Conservation (phyloP, 176 grass and related monocot genomes). For the Carex myosuroides region DNA sequence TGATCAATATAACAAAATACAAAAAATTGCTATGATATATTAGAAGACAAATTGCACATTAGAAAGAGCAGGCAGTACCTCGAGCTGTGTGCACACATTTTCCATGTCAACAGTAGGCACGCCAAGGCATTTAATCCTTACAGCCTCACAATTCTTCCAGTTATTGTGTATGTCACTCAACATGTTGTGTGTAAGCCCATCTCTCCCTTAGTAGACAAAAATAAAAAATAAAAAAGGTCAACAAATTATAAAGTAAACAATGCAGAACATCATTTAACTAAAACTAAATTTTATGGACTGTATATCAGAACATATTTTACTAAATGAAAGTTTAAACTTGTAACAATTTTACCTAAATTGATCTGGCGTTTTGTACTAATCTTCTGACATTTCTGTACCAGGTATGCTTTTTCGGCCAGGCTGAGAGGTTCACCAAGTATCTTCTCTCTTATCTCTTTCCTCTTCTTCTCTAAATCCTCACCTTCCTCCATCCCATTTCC, state of each 20-base stretch:
- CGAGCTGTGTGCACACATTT: constrained; percentile 66
- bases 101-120: constrained; percentile 88
- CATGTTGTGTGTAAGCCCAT: constrained; percentile 98
- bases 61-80: constrained; percentile 42
- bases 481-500: constrained; percentile 33
- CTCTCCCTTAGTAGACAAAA: constrained; percentile 50
- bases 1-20: background rate
- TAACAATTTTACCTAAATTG: constrained; percentile 54
- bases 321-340: background rate
- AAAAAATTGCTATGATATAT: background rate
- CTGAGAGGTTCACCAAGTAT: constrained; percentile 75
- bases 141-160: constrained; percentile 57
- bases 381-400: constrained; percentile 61
- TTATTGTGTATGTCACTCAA: constrained; percentile 90
- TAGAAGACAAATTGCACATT: background rate
- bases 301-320: background rate
- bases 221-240: background rate
- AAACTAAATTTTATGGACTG: background rate
- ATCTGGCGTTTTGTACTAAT: constrained; percentile 70
- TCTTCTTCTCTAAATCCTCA: constrained; percentile 37
- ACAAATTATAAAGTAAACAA: background rate
- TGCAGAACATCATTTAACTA: background rate
- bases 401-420: constrained; percentile 33
- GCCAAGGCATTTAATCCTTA: constrained; percentile 88
- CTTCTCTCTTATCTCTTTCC: constrained; percentile 32